A percentile compares a stretch with the other conserved stretches of the same genome.
Evolutionary conservation across 345 rosid genomes (phyloP).

Genomic region (Mangifera indica): DNA sequence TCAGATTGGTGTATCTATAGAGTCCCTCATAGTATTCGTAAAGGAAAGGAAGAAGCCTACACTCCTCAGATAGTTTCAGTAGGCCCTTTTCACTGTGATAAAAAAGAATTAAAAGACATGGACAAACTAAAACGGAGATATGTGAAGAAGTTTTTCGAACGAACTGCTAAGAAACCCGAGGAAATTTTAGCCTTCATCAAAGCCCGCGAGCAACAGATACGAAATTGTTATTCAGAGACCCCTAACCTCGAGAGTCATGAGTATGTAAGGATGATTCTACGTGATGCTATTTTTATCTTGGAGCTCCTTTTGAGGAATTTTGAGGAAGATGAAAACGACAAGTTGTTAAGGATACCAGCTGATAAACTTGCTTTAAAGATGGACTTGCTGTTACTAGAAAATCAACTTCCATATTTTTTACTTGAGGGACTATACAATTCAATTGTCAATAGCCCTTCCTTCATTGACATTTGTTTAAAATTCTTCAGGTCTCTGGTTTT

Average conservation of each 20-base stretch:
- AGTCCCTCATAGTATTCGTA: too few species aligned
- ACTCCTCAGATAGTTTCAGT: too few species aligned
- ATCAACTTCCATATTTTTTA: background rate
- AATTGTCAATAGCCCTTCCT: background rate
- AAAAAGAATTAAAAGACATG: background rate
- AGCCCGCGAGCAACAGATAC: background rate
- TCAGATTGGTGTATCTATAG: too few species aligned
- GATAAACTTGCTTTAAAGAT: background rate
- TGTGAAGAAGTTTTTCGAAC: background rate
- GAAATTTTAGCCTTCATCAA: background rate
- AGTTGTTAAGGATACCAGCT: background rate
- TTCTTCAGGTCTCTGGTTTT: background rate
- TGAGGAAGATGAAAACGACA: too few species aligned
- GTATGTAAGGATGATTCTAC: background rate
- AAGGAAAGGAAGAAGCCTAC: too few species aligned
- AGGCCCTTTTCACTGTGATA: background rate
- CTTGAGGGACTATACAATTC: background rate
- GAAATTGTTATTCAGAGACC: background rate
- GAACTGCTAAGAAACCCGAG: background rate
- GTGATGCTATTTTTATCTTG: background rate
- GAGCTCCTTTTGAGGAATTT: background rate
- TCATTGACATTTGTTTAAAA: background rate
- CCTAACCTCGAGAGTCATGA: accelerated
- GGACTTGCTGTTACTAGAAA: background rate
- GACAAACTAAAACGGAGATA: background rate